Evolutionary conservation across 129 eudicot species (phyloP).

Genomic region (Artemisia annua): DNA sequence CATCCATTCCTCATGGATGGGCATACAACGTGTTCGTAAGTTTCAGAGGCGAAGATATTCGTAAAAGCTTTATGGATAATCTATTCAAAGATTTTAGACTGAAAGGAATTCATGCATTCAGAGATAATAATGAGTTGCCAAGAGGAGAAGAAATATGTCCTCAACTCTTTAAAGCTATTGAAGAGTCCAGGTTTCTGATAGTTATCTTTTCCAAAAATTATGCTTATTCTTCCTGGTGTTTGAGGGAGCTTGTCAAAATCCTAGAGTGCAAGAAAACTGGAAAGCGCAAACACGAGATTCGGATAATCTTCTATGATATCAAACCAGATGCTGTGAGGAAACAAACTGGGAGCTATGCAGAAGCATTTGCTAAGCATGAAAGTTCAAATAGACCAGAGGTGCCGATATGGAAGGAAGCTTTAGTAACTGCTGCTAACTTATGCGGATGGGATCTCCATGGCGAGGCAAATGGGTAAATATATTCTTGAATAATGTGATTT

Average conservation of each 20-base stretch:
- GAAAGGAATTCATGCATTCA: slow-evolving; percentile 8
- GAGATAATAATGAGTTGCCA: not conserved
- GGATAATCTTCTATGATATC: not conserved
- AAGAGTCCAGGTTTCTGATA: slow-evolving; percentile 1
- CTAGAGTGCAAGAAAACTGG: not conserved
- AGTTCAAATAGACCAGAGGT: not conserved
- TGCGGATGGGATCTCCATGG: slow-evolving; percentile 9
- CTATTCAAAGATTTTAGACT: not conserved
- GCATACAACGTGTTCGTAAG: not conserved
- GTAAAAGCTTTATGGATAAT: slow-evolving; percentile 4
- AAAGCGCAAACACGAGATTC: not conserved
- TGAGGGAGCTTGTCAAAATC: slow-evolving; percentile 9
- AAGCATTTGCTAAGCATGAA: not conserved
- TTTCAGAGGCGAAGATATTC: slow-evolving; percentile 9
- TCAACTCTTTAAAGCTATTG: slow-evolving; percentile 1
- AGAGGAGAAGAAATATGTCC: slow-evolving; percentile 1
- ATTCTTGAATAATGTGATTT: not conserved
- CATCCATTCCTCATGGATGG: not conserved
- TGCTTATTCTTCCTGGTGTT: slow-evolving; percentile 4
- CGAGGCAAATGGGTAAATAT: not conserved
- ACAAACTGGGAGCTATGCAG: slow-evolving; percentile 9
- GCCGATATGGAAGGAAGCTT: slow-evolving; percentile 2
- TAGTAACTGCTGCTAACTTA: not conserved
- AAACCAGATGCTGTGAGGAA: not conserved
- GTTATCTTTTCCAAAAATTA: slow-evolving; percentile 9